These are phyloP conservation scores for Nicotiana tabacum DNA, from an alignment of 257 asterid species.

Conservation along the genomic window DNA sequence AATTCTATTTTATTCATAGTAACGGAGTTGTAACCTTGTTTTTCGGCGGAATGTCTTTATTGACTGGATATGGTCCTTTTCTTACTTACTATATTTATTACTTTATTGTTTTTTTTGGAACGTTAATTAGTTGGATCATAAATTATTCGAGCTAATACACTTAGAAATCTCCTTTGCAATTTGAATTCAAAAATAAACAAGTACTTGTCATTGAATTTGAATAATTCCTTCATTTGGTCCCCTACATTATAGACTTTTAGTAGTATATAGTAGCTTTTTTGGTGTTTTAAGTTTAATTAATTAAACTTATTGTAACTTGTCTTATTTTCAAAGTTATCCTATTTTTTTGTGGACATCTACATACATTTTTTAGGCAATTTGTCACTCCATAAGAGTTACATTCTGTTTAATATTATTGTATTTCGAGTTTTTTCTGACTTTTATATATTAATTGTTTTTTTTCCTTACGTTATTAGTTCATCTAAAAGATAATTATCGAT, in stretches of 20 bases:
- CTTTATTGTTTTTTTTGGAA: neutral
- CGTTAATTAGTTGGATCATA: neutral
- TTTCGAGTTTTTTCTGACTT: no score
- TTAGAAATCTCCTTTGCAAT: neutral
- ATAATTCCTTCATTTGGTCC: neutral
- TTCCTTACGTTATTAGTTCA: no score
- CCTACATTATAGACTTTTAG: neutral
- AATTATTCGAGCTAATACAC: neutral
- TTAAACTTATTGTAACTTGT: no score
- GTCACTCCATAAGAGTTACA: neutral
- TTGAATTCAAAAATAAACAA: neutral
- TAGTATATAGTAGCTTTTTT: neutral
- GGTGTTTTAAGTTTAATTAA: neutral
- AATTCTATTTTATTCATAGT: neutral
- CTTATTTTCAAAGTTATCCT: no score
- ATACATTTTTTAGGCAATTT: neutral
- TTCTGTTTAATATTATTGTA: neutral
- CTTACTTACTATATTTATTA: neutral
- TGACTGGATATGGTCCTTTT: neutral
- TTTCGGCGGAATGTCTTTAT: neutral
- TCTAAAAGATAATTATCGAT: no score
- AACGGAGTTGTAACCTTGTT: neutral
- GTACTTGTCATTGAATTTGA: neutral
- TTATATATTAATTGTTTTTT: fast-evolving
- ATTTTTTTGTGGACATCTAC: no score